A percentile compares a stretch with the other conserved stretches of the same genome.
phyloP scores from a whole-genome alignment of 2,329 filamentous ascomycete genomes.

The Aspergillus sp. region DNA sequence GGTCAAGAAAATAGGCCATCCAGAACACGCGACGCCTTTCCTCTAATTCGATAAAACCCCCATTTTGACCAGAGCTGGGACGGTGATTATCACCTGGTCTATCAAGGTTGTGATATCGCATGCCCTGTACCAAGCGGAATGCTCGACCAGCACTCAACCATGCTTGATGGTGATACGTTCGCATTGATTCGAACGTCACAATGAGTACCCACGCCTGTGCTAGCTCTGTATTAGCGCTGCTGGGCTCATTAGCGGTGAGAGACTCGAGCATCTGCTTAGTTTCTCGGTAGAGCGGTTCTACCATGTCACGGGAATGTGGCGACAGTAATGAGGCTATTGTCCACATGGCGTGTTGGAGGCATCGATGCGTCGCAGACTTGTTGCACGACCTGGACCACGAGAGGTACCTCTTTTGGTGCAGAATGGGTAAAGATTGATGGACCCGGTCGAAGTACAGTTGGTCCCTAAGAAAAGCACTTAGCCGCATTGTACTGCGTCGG shows the following conservation, averaged over 20 bases:
- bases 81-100: background rate
- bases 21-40: constrained; percentile 37
- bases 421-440: constrained; percentile 7
- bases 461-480: constrained; percentile 2
- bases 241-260: constrained; percentile 1
- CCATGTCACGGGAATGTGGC: background rate
- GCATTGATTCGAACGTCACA: constrained; percentile 17
- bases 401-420: constrained; percentile 7
- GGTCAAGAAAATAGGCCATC: constrained; percentile 40
- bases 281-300: background rate
- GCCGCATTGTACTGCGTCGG: background rate
- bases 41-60: constrained; percentile 26
- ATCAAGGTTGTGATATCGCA: constrained; percentile 34
- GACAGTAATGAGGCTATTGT: constrained; percentile 9
- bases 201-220: constrained; percentile 19
- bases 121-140: constrained; percentile 35
- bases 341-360: constrained; percentile 10
- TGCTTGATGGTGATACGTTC: constrained; percentile 26
- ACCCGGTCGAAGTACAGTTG: constrained; percentile 16
- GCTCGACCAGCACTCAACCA: constrained; percentile 35
- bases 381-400: background rate
- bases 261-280: constrained; percentile 14
- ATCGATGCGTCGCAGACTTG: background rate
- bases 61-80: background rate
- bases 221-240: constrained; percentile 2